Conservation (phyloP, 441 rosid species). For the Erodium texanum region DNA sequence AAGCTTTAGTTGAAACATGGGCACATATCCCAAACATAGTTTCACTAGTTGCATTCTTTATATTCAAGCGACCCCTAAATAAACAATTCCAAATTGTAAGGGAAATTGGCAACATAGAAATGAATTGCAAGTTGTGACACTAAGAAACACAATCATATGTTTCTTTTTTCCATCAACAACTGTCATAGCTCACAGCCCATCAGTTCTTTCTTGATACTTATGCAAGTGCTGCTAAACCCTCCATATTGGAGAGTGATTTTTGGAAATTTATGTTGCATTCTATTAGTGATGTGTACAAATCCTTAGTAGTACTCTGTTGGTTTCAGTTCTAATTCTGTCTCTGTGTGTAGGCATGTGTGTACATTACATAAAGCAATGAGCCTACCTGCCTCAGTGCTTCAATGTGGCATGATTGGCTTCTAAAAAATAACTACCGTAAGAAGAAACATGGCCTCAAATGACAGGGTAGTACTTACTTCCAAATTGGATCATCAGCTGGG, state of each 20-base stretch:
- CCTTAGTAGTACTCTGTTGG: no score
- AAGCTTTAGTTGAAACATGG: neutral
- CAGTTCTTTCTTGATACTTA: no score
- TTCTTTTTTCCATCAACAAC: no score
- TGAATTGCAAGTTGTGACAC: neutral
- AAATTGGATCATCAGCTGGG: neutral
- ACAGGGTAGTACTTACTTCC: neutral
- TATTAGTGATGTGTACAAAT: no score
- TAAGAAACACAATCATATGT: neutral
- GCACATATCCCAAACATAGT: neutral
- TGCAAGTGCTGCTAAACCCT: no score
- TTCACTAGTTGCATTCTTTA: constrained; percentile 1
- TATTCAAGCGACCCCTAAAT: neutral
- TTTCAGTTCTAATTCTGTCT: no score
- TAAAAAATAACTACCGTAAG: neutral
- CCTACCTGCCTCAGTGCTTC: neutral
- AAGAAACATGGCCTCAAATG: neutral
- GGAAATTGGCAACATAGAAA: neutral
- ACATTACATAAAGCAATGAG: no score
- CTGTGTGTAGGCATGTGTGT: no score
- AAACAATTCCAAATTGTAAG: neutral
- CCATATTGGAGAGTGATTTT: no score
- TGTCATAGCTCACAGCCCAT: no score
- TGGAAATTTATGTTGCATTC: no score
- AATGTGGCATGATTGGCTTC: neutral